Conservation (phyloP, 108 stramenopile genomes). For the Heterococcus sp. region DNA sequence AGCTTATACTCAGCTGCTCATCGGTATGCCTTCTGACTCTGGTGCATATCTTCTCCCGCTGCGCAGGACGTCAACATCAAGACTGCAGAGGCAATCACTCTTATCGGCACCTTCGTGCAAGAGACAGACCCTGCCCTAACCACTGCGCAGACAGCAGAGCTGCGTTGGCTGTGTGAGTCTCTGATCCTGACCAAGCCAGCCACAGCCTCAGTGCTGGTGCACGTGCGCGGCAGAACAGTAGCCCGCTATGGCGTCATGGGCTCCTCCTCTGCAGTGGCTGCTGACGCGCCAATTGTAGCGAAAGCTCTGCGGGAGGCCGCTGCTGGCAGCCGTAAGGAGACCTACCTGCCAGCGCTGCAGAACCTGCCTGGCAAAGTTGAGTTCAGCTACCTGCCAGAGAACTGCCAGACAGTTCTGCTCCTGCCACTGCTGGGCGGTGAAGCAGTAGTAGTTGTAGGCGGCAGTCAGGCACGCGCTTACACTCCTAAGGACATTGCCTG, state of each 20-base stretch:
- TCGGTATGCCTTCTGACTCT: background rate
- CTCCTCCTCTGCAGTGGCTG: background rate
- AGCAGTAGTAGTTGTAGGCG: constrained; percentile 26
- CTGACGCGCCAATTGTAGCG: constrained; percentile 36
- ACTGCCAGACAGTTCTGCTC: constrained; percentile 44
- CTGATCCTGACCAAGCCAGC: constrained; percentile 19
- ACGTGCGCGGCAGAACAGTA: constrained; percentile 11
- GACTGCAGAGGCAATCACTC: constrained; percentile 32
- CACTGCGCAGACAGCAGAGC: background rate
- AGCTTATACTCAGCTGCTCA: too few relatives aligned
- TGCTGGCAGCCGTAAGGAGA: constrained; percentile 18
- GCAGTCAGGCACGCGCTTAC: constrained; percentile 31
- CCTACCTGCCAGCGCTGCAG: constrained; percentile 44
- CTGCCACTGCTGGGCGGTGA: constrained; percentile 20
- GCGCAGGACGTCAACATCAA: constrained; percentile 26
- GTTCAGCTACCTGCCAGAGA: constrained; percentile 48
- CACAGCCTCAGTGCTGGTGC: constrained; percentile 26
- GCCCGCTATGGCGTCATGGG: constrained; percentile 38
- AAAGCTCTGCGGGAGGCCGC: constrained; percentile 22
- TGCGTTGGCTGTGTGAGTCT: constrained; percentile 38
- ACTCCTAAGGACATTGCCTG: constrained; percentile 43
- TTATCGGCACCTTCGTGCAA: constrained; percentile 38
- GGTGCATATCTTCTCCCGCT: background rate
- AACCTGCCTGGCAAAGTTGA: constrained; percentile 49
- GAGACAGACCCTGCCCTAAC: constrained; percentile 13